Base-by-base conservation (phyloP, 2,329 filamentous ascomycete species). In the Escovopsis sp. region DNA sequence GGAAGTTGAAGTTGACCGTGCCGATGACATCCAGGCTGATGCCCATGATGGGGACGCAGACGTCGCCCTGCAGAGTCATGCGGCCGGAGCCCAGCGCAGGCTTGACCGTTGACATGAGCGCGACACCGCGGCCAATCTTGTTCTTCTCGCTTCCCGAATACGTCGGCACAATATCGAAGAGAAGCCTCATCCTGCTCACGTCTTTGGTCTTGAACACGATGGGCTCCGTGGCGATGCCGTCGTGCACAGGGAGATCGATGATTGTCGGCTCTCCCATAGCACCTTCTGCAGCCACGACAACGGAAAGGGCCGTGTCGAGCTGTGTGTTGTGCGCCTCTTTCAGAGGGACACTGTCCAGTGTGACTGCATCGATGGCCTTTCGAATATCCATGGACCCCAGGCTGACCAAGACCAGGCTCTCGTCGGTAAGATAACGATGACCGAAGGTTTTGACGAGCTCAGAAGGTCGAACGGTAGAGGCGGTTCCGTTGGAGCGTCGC, bases 361-460 rank as follows among this genome's bases (percentile, higher is more conserved):
- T 84, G 37, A 98, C 88, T 0, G 89, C 79, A 37, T 85, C 76
- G 5, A 81, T 66, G 30, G 76, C 72, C 62, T 91, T 94, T 42
- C 87, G 77, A 64, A 84, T 84, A 56, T 98, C 91, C 84, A 95
- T 94, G 0, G 85, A 89, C 0, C 91, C 91, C 8, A 98, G 67
- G 53, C 86, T 95, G 52, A 98, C 88, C 39, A 96, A 70, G 4
- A 98, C 76, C 68, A 98, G 79, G 47, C 84, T 84, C 53, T 94
- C 81, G 40, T 93, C 77, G 14, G 79, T 93, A 39, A 98, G 72
- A 61, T 96, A 98, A 41, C 89, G 79, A 67, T 98, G 91, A 43
- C 91, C 91, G 60, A 96, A 98, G 1, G 86, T 84, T 62, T 96
- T 96, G 49, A 96, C 75, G 5, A 88, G 81, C 48, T 95, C 86